Base-by-base conservation (phyloP, 768 basidiomycete species). In the Leucocoprinus birnbaumii region DNA sequence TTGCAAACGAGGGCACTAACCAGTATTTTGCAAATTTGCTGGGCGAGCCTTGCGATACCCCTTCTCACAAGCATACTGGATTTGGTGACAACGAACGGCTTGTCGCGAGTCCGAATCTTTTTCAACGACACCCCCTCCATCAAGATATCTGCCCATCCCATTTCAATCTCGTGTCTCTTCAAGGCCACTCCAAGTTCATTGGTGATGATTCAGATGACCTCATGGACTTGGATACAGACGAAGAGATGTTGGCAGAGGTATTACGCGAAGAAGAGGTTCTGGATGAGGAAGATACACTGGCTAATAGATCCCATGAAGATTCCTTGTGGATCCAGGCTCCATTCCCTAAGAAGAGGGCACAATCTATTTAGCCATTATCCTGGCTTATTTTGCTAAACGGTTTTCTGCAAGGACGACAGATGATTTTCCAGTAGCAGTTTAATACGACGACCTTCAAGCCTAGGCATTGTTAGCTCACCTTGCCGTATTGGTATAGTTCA, bases 211-310 rank as follows among this genome's bases (percentile, higher is more conserved):
- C 8, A 7, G 14, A 55, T 26, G 51, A 58, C 18, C 51, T 65
- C 3, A 59, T 71, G 56, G 63, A 64, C 24, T 45, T 47, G 2
- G 63, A 68, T 31, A 66, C 62, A 10, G 59, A 71, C 46, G 61
- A 66, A 16, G 60, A 63, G 19, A 57, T 50, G 21, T 50, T 68
- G n/a, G 57, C 56, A 16, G 61, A 54, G 1, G 82, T 79, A 60
- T 58, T 83, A 46, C 49, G 63, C 19, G 76, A 76, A 7, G 83
- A 84, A 26, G 70, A 64, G 5, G 59, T 62, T 19, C 60, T 78
- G 43, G 77, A 84, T 31, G 50, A 62, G 24, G 35, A 42, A 50
- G 80, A 84, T 56, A 45, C 53, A 27, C 56, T 55, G 25, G 34
- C 58, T 13, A 75, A 71, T 21, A 61, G 55, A 27, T 56, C 51